A percentile compares a stretch with the other conserved stretches of the same genome.
These are phyloP conservation scores for Incumbomyces lentus DNA, from an alignment of 2,329 filamentous ascomycete genomes.

Conservation along the genomic window DNA sequence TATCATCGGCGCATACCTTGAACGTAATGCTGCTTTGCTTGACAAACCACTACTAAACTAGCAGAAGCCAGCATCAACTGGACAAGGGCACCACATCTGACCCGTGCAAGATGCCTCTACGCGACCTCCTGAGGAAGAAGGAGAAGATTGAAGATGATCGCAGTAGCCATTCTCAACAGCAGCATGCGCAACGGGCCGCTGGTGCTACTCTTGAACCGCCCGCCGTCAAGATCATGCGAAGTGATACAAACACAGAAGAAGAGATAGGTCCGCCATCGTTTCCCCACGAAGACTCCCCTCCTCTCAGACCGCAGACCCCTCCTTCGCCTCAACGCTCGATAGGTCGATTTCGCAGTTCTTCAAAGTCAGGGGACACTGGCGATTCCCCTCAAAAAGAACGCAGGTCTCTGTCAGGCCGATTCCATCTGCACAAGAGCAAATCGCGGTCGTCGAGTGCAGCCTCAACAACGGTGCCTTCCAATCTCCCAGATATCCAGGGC, in stretches of 20 bases:
- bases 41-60: background rate
- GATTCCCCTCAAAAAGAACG: constrained; percentile 28
- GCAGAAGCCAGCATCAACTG: background rate
- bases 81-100: background rate
- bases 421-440: constrained; percentile 50
- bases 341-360: constrained; percentile 25
- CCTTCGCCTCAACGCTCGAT: constrained; percentile 25
- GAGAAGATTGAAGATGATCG: constrained; percentile 39
- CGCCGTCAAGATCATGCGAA: constrained; percentile 67
- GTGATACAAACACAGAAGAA: constrained; percentile 72
- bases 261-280: constrained; percentile 60
- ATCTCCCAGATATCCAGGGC: constrained; percentile 63
- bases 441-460: constrained; percentile 39
- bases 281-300: constrained; percentile 27
- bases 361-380: constrained; percentile 26
- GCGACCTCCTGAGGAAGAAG: constrained; percentile 54
- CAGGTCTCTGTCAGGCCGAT: constrained; percentile 51
- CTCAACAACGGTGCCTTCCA: constrained; percentile 64
- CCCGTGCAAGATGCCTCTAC: constrained; percentile 43
- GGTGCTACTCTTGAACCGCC: constrained; percentile 8
- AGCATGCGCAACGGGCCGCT: background rate
- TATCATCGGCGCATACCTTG: constrained; percentile 2
- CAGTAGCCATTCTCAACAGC: constrained; percentile 21
- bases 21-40: background rate
- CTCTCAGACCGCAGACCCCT: constrained; percentile 15